Base-by-base conservation (phyloP, 148 eudicot genomes). In the Bassia scoparia region DNA sequence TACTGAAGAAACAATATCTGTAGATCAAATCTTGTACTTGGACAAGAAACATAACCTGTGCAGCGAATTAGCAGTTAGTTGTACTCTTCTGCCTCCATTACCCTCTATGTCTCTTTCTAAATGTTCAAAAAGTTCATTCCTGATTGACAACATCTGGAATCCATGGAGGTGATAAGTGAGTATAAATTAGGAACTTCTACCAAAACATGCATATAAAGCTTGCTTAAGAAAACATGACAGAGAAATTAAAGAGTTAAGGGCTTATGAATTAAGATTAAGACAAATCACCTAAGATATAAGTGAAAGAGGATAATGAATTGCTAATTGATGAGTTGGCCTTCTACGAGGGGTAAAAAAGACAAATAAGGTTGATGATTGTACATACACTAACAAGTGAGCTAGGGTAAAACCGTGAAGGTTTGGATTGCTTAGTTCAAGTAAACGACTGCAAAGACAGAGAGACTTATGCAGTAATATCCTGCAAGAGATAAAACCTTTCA, bases 51-150 rank as follows among this genome's bases (percentile, higher is more conserved):
- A 71, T 58, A 73, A 95, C 99, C 99, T 95, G 82, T 79, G 97
- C 56, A 95, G 83, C 11, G 99, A 92, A 80, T 86, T 86, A 68
- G 91, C 86, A 74, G n/a, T 95, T 86, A 92, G 78, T 75, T 95
- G 96, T 81, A 95, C 97, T 84, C 90, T 97, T 82, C 92, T 96
- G 50, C 79, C 84, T 92, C 97, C 92, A 95, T 95, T 56, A 85
- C 97, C 71, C 96, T 83, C 83, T 95, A 70, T 95, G 94, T 85
- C 99, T 89, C 82, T 92, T 90, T 79, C 92, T 88, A 75, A 95
- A 95, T 55, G 97, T n/a, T 95, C 81, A 90, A 95, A 95, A 76
- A 95, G 96, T 76, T 95, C 99, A 81, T 95, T 89, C n/a, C 99
- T 80, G 70, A 95, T 92, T 24, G 97, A 81, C 59, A 92, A 65